Evolutionary conservation across 1,284 basidiomycete species (phyloP).

Genomic region (Cryptococcus amylolentus): DNA sequence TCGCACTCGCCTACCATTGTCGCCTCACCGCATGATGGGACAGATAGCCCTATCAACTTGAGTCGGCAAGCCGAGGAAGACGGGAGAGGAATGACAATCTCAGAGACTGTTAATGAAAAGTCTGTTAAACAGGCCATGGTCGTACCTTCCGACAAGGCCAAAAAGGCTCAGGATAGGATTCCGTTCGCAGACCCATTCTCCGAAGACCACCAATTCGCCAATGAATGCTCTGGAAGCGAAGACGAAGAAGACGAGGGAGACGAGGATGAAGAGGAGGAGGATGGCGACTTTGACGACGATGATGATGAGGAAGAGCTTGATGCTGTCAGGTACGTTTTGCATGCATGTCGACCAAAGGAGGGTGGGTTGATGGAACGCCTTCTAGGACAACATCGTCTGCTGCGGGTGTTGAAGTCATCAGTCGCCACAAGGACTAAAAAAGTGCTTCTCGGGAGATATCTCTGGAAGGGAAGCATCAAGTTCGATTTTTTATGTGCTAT

Average conservation of each 20-base stretch:
- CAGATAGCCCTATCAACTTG: conserved; percentile 5
- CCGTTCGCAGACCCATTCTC: conserved; percentile 5
- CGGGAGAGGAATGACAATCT: background rate
- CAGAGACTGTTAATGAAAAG: background rate
- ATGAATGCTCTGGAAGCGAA: background rate
- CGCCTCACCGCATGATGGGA: conserved; percentile 15
- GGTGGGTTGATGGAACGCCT: background rate
- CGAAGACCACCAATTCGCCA: conserved; percentile 1
- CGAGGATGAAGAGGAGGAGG: conserved; percentile 34
- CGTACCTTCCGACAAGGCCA: conserved; percentile 6
- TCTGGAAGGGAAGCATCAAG: too few species aligned
- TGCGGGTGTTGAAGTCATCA: conserved; percentile 46
- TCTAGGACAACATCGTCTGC: conserved; percentile 38
- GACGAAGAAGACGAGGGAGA: conserved; percentile 23
- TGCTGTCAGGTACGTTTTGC: conserved; percentile 18
- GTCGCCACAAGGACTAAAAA: conserved; percentile 33
- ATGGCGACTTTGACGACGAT: conserved; percentile 36
- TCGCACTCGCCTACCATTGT: conserved; percentile 26
- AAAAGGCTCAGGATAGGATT: background rate
- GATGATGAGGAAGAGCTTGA: conserved; percentile 44
- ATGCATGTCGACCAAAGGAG: background rate
- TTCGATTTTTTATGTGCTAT: too few species aligned
- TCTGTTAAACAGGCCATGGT: conserved; percentile 10
- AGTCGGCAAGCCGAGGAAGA: conserved; percentile 6
- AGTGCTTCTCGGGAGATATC: too few species aligned